These are phyloP conservation scores for Eimeria falciformis DNA, from an alignment of 169 alveolate genomes.

Conservation along the genomic window DNA sequence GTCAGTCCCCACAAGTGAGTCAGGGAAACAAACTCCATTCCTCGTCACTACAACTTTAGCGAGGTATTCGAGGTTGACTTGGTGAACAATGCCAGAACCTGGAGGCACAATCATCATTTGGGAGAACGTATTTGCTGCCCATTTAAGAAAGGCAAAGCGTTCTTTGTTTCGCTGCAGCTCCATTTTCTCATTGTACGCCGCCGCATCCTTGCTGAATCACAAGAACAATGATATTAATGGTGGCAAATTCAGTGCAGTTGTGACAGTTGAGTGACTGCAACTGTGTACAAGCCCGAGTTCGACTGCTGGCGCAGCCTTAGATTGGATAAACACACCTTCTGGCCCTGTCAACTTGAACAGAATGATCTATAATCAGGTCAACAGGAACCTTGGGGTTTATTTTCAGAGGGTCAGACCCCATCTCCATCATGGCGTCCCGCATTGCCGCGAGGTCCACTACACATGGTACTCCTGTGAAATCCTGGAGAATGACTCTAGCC, in stretches of 20 bases:
- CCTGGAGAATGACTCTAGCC: constrained; percentile 96
- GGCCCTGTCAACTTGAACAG: constrained; percentile 95
- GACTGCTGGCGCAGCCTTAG: background rate
- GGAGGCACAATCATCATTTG: constrained; percentile 97
- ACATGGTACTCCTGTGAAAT: constrained; percentile 97
- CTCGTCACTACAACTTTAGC: constrained; percentile 87
- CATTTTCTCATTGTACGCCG: constrained; percentile 92
- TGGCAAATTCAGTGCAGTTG: background rate
- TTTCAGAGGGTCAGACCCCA: constrained; percentile 93
- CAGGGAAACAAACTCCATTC: constrained; percentile 74
- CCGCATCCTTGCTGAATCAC: constrained; percentile 85
- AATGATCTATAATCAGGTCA: constrained; percentile 96
- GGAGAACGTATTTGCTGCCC: constrained; percentile 97
- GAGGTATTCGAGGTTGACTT: constrained; percentile 92
- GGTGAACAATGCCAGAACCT: constrained; percentile 98
- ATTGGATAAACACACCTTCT: constrained; percentile 60
- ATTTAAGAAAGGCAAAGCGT: constrained; percentile 95
- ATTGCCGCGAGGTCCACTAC: constrained; percentile 97
- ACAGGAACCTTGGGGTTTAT: constrained; percentile 97
- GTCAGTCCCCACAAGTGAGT: constrained; percentile 95
- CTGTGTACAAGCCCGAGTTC: background rate
- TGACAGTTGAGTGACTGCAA: background rate
- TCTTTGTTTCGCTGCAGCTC: constrained; percentile 95
- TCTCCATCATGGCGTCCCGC: constrained; percentile 95
- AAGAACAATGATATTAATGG: background rate